Evolutionary conservation across 108 stramenopile genomes (phyloP).

Genomic region (Chaetoceros tenuissimus): DNA sequence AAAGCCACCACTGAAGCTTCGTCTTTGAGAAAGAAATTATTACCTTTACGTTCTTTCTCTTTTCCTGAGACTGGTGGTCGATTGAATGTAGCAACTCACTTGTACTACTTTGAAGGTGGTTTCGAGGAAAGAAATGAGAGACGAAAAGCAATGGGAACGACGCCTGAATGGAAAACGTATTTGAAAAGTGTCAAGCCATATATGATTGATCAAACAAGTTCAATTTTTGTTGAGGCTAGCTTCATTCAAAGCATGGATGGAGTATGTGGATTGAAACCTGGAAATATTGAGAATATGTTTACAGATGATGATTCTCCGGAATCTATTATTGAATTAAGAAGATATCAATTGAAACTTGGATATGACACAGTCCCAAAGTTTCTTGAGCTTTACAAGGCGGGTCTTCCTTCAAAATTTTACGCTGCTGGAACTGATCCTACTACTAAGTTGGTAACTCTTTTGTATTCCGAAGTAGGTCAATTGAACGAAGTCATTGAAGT

Average conservation of each 20-base stretch:
- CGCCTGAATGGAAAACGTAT: conserved; percentile 31
- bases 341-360: conserved; percentile 55
- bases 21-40: conserved; percentile 11
- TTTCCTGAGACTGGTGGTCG: conserved; percentile 51
- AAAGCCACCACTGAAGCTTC: conserved; percentile 19
- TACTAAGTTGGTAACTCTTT: conserved; percentile 40
- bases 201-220: conserved; percentile 27
- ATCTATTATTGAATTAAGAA: conserved; percentile 49
- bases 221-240: conserved; percentile 49
- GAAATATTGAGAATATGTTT: conserved; percentile 3
- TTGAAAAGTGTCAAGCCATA: conserved; percentile 16
- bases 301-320: conserved; percentile 1
- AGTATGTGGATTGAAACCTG: conserved; percentile 19
- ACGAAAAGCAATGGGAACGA: conserved; percentile 14
- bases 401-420: conserved; percentile 50
- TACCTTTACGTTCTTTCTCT: conserved; percentile 39
- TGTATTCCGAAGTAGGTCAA: conserved; percentile 47
- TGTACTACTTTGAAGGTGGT: conserved; percentile 55
- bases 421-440: conserved; percentile 44
- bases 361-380: conserved; percentile 70
- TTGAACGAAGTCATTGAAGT: conserved; percentile 68
- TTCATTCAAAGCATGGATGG: conserved; percentile 24
- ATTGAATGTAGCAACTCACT: conserved; percentile 41
- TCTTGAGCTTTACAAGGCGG: conserved; percentile 37
- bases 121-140: conserved; percentile 27